Base-by-base conservation (phyloP, 2,329 filamentous ascomycete genomes). In the Orbilia quercus region DNA sequence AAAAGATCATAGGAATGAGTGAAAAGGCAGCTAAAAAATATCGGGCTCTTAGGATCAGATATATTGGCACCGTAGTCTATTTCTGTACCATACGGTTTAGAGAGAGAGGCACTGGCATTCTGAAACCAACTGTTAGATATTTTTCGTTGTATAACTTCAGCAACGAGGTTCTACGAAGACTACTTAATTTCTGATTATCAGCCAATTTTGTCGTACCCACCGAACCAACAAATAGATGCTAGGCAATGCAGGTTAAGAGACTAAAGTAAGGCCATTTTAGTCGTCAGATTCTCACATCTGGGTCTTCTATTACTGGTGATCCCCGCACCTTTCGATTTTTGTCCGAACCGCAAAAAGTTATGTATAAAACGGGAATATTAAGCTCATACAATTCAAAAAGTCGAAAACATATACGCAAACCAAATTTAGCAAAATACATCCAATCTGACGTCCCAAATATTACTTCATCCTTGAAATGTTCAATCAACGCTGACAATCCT, bases 401-500 rank as follows among this genome's bases (percentile, higher is more conserved):
- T 42, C 9, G 20, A 62, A 31, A 31, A 22, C 38, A 62, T 50
- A 7, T 48, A 53, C 18, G 4, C 22, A 5, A 51, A 40, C 7
- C 0, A 53, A n/a, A 31, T 22, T 9, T 36, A 11, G 23, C 18
- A 25, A 34, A 16, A 38, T 34, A 31, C 16, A n/a, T 34, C 14
- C 62, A 48, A 47, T 57, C 50, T 65, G 62, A 48, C 51, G 16
- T 55, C 50, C 51, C 36, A 6, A 45, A 22, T 45, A 9, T 2
- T 20, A 2, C 42, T 11, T 54, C 18, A 28, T 7, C 18, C 22
- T 18, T 25, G n/a, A 23, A n/a, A 4, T n/a, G n/a, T 14, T 64
- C 18, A 71, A 28, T 74, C 70, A 11, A 74, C 55, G 34, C 58
- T 62, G 3, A 74, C 55, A 28, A 74, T 74, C 40, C 47, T 63